Evolutionary conservation across 306 rosid species (phyloP).

Genomic region (Quercus aquifolioides): DNA sequence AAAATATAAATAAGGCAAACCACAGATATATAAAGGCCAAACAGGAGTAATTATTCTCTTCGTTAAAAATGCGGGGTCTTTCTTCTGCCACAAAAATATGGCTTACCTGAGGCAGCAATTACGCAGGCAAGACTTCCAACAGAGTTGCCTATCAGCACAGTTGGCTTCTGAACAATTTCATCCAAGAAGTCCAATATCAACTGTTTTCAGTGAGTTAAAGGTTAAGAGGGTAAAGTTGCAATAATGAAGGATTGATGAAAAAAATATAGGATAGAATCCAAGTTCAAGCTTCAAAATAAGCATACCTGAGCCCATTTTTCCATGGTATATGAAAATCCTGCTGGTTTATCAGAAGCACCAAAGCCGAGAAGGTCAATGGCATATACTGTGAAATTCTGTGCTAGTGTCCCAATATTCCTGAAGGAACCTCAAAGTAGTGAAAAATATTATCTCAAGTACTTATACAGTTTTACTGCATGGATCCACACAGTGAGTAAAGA

Average conservation of each 20-base stretch:
- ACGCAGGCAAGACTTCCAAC: slow-evolving; percentile 97
- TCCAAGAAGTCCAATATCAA: slow-evolving; percentile 80
- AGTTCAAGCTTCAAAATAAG: slow-evolving; percentile 11
- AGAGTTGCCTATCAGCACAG: slow-evolving; percentile 87
- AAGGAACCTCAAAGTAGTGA: not conserved
- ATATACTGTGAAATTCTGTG: slow-evolving; percentile 64
- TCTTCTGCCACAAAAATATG: slow-evolving; percentile 4
- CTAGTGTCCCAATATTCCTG: slow-evolving; percentile 71
- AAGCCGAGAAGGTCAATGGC: slow-evolving; percentile 95
- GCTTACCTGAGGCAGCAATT: slow-evolving; percentile 82
- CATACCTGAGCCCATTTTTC: slow-evolving; percentile 89
- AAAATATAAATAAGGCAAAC: slow-evolving; percentile 23
- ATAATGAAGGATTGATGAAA: not conserved
- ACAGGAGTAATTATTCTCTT: not conserved
- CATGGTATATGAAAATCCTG: slow-evolving; percentile 74
- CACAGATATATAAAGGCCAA: slow-evolving; percentile 6
- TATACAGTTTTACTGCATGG: not conserved
- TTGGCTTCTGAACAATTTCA: slow-evolving; percentile 68
- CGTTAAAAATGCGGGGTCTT: not conserved
- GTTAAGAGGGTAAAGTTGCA: slow-evolving; percentile 7
- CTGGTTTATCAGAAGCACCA: slow-evolving; percentile 91
- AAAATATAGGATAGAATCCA: not conserved
- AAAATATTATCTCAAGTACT: not conserved
- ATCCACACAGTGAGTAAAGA: not conserved
- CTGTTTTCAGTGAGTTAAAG: slow-evolving; percentile 35